Evolutionary conservation across 2,329 filamentous ascomycete genomes (phyloP).

Genomic region (Neonectria coccinea): DNA sequence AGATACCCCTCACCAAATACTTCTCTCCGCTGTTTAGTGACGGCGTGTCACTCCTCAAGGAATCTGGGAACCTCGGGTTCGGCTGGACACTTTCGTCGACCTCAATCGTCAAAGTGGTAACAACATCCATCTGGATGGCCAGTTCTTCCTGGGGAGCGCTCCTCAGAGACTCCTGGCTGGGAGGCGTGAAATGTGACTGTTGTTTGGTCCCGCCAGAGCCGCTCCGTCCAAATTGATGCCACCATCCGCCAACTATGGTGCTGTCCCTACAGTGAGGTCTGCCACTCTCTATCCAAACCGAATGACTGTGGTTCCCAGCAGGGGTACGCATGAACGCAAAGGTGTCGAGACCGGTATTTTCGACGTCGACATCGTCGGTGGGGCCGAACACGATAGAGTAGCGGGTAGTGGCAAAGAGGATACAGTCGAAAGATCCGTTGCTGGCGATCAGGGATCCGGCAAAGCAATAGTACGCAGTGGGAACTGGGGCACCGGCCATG

Average conservation of each 20-base stretch:
- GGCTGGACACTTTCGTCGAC: constrained; percentile 41
- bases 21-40: constrained; percentile 40
- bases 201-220: constrained; percentile 14
- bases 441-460: constrained; percentile 68
- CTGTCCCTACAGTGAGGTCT: constrained; percentile 12
- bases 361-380: constrained; percentile 49
- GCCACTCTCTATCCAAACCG: constrained; percentile 50
- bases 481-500: constrained; percentile 65
- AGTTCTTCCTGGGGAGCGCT: constrained; percentile 37
- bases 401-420: constrained; percentile 64
- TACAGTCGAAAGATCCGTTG: constrained; percentile 66
- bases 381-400: constrained; percentile 61
- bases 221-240: constrained; percentile 36
- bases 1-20: constrained; percentile 19
- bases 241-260: constrained; percentile 42
- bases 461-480: constrained; percentile 67
- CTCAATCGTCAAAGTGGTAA: constrained; percentile 55
- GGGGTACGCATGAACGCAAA: constrained; percentile 63
- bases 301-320: constrained; percentile 54
- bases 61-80: constrained; percentile 38
- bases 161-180: constrained; percentile 48
- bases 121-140: constrained; percentile 57
- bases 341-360: constrained; percentile 62
- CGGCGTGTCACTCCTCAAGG: constrained; percentile 36
- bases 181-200: constrained; percentile 23